Evolutionary conservation across 768 basidiomycete species (phyloP).

Genomic region (Boletus rufocinnamomeus): DNA sequence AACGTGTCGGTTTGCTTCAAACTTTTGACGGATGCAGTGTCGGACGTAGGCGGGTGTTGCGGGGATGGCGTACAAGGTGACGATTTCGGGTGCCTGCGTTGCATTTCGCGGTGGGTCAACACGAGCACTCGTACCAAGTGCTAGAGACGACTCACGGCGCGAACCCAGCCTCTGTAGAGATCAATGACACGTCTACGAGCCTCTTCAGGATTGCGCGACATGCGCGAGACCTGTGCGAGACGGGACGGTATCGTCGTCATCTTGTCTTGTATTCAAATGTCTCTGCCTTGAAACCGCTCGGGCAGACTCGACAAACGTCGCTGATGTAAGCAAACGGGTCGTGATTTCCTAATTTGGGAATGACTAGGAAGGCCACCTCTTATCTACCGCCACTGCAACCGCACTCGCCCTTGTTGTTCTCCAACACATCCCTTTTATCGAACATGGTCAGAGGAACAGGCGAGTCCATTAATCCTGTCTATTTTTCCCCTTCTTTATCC

Average conservation of each 20-base stretch:
- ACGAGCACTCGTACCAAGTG: neutral
- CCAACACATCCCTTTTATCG: neutral
- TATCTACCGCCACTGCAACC: constrained; percentile 17
- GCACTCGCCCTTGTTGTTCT: neutral
- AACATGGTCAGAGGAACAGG: constrained; percentile 39
- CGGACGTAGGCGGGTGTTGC: constrained; percentile 77
- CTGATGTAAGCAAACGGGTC: constrained; percentile 20
- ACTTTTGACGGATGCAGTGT: constrained; percentile 79
- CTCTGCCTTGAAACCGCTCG: neutral
- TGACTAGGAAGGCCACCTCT: constrained; percentile 2
- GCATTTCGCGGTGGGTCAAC: neutral
- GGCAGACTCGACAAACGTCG: constrained; percentile 5
- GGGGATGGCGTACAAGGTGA: constrained; percentile 77
- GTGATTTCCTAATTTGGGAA: constrained; percentile 13
- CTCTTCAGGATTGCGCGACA: constrained; percentile 58
- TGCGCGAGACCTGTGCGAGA: constrained; percentile 68
- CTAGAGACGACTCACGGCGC: constrained; percentile 61
- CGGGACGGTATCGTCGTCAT: constrained; percentile 91
- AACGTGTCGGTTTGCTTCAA: constrained; percentile 83
- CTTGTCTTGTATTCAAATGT: neutral
- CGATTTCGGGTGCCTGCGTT: constrained; percentile 86
- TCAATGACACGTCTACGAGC: constrained; percentile 69
- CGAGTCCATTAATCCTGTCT: neutral
- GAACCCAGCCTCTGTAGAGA: constrained; percentile 93
- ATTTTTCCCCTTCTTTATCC: neutral